A percentile compares a stretch with the other conserved stretches of the same genome.
Conservation (phyloP, 257 asterid species). For the Salvia splendens region DNA sequence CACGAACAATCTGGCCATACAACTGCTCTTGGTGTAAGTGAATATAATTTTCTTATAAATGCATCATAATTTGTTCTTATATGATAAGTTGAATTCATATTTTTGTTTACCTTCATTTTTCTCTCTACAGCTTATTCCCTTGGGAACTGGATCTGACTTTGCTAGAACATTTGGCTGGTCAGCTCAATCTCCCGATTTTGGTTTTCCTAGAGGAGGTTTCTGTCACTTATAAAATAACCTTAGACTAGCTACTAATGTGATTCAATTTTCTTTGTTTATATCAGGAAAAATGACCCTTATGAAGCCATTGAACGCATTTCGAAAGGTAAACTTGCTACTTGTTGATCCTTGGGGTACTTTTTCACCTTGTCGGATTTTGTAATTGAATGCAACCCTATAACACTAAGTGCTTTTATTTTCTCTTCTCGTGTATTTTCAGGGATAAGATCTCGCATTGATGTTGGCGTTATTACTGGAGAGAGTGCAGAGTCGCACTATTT, state of each 20-base stretch:
- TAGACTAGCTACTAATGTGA: slow-evolving; percentile 12
- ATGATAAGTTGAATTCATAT: slow-evolving; percentile 26
- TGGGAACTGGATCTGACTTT: slow-evolving; percentile 96
- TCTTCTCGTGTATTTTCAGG: slow-evolving; percentile 53
- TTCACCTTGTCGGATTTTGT: slow-evolving; percentile 8
- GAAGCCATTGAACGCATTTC: slow-evolving; percentile 84
- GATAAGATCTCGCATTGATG: slow-evolving; percentile 63
- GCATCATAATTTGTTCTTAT: slow-evolving; percentile 13
- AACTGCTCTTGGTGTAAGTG: slow-evolving; percentile 91
- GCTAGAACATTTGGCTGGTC: slow-evolving; percentile 91
- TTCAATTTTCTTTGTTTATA: slow-evolving; percentile 25
- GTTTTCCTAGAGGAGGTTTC: slow-evolving; percentile 21
- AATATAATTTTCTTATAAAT: slow-evolving; percentile 20
- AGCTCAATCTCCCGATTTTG: slow-evolving; percentile 41
- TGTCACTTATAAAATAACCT: slow-evolving; percentile 17
- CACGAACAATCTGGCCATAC: slow-evolving; percentile 46
- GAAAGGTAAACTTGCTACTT: slow-evolving; percentile 47
- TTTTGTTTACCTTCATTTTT: slow-evolving; percentile 25
- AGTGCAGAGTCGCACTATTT: slow-evolving; percentile 68
- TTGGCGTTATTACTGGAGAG: slow-evolving; percentile 71
- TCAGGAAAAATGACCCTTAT: slow-evolving; percentile 83
- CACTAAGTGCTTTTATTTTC: slow-evolving; percentile 21
- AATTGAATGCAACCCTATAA: slow-evolving; percentile 13
- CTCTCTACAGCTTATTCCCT: slow-evolving; percentile 75
- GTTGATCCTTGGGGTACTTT: slow-evolving; percentile 9